Evolutionary conservation across 257 asterid species (phyloP).

Genomic region (Plantago major): DNA sequence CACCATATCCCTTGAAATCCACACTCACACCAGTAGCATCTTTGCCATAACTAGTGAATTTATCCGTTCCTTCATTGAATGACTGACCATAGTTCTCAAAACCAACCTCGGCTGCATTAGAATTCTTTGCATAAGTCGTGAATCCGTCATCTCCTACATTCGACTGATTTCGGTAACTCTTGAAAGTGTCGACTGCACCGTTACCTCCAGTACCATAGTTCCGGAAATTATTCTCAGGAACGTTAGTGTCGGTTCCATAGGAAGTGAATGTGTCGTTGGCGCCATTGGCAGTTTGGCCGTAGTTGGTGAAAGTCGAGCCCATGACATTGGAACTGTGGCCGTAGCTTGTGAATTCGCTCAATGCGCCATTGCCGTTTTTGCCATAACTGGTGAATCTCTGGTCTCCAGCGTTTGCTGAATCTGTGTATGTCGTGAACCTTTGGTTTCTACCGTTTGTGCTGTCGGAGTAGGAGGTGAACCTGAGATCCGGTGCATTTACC

Average conservation of each 20-base stretch:
- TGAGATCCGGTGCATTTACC: conserved; percentile 38
- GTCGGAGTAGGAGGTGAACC: conserved; percentile 56
- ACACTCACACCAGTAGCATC: conserved; percentile 20
- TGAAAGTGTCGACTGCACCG: conserved; percentile 43
- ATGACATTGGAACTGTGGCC: conserved; percentile 47
- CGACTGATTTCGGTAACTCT: conserved; percentile 43
- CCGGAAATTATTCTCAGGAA: conserved; percentile 45
- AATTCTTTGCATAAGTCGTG: conserved; percentile 43
- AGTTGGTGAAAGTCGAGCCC: conserved; percentile 46
- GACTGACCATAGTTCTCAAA: conserved; percentile 52
- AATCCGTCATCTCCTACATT: conserved; percentile 65
- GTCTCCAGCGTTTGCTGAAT: conserved; percentile 42
- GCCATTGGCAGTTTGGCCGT: conserved; percentile 49
- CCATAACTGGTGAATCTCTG: conserved; percentile 55
- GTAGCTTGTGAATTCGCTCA: conserved; percentile 40
- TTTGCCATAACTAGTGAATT: conserved; percentile 46
- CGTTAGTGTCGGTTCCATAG: conserved; percentile 46
- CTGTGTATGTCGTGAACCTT: conserved; percentile 32
- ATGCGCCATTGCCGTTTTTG: conserved; percentile 55
- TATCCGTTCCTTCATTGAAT: conserved; percentile 45
- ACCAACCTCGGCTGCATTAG: conserved; percentile 39
- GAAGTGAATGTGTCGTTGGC: conserved; percentile 44
- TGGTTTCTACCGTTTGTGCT: conserved; percentile 41
- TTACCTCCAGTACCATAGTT: conserved; percentile 50
- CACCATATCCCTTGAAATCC: conserved; percentile 45